Conservation (phyloP, 805 yeast genomes). For the Debaryomyces tyrocola region DNA sequence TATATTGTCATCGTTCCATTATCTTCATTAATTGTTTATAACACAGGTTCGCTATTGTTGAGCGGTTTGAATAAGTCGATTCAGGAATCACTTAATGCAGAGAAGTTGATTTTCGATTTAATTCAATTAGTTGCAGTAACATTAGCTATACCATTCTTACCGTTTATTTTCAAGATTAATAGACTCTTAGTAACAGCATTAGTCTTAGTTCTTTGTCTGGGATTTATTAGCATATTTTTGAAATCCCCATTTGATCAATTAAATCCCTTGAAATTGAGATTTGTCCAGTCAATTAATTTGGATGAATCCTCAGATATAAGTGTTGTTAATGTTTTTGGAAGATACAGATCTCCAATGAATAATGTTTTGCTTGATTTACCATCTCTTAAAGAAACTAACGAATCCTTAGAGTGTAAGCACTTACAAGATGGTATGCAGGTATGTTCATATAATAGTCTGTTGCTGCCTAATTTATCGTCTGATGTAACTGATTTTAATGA, state of each 20-base stretch:
- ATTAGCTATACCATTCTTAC: slow-evolving; percentile 52
- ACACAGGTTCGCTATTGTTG: slow-evolving; percentile 54
- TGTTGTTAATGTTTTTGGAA: slow-evolving; percentile 49
- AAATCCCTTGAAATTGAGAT: slow-evolving; percentile 72
- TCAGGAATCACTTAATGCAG: slow-evolving; percentile 59
- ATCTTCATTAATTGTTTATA: slow-evolving; percentile 53
- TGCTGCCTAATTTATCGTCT: slow-evolving; percentile 41
- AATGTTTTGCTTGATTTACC: slow-evolving; percentile 62
- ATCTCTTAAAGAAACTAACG: slow-evolving; percentile 44
- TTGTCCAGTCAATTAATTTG: slow-evolving; percentile 61
- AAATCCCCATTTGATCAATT: slow-evolving; percentile 58
- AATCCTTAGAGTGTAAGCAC: slow-evolving; percentile 32
- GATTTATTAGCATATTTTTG: slow-evolving; percentile 37
- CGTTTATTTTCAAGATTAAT: slow-evolving; percentile 70
- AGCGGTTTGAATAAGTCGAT: slow-evolving; percentile 70
- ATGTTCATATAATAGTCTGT: slow-evolving; percentile 52
- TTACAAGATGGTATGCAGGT: slow-evolving; percentile 48
- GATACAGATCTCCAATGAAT: slow-evolving; percentile 45
- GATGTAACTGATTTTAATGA: slow-evolving; percentile 36
- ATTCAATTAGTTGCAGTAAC: slow-evolving; percentile 28
- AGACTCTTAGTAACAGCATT: slow-evolving; percentile 45
- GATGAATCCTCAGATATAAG: slow-evolving; percentile 26
- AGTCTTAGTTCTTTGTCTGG: slow-evolving; percentile 31
- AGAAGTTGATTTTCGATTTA: slow-evolving; percentile 30
- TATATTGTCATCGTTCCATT: slow-evolving; percentile 68